Evolutionary conservation across 495 filamentous ascomycete genomes (phyloP).

Genomic region (Patellaria atrata): DNA sequence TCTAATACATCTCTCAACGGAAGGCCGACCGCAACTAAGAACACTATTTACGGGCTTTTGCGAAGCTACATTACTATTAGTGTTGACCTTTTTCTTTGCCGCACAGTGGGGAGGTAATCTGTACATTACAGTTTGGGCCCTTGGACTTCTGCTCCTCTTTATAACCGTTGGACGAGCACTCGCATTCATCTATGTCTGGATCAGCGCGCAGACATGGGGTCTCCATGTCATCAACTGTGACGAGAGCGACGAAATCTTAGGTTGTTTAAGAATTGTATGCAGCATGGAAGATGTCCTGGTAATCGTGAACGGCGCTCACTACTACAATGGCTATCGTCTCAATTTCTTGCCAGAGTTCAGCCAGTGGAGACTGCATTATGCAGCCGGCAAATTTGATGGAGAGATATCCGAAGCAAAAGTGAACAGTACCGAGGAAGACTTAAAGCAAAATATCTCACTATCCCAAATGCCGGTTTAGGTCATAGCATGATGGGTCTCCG

Average conservation of each 20-base stretch:
- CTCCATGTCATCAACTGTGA: constrained; percentile 13
- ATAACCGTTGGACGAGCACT: constrained; percentile 15
- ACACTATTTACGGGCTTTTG: constrained; percentile 16
- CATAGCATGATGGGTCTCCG: no score
- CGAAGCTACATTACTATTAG: constrained; percentile 13
- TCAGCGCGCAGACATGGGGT: constrained; percentile 7
- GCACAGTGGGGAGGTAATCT: constrained; percentile 20
- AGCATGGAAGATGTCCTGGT: constrained; percentile 16
- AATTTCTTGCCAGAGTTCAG: not conserved
- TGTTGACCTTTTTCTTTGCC: constrained; percentile 19
- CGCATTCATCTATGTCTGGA: constrained; percentile 11
- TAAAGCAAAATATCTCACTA: no score
- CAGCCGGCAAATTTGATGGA: not conserved
- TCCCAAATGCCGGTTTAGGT: no score
- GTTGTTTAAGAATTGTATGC: constrained; percentile 12
- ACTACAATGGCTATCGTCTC: constrained; percentile 1
- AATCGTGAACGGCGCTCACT: constrained; percentile 10
- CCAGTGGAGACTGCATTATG: not conserved
- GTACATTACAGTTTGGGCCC: constrained; percentile 7
- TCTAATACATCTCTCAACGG: constrained; percentile 14
- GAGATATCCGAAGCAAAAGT: no score
- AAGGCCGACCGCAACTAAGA: constrained; percentile 5
- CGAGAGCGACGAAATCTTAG: constrained; percentile 3
- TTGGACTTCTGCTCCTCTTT: constrained; percentile 12
- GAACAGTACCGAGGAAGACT: no score